phyloP scores from a whole-genome alignment of 2,329 filamentous ascomycete genomes.

The Colletotrichum sp. region DNA sequence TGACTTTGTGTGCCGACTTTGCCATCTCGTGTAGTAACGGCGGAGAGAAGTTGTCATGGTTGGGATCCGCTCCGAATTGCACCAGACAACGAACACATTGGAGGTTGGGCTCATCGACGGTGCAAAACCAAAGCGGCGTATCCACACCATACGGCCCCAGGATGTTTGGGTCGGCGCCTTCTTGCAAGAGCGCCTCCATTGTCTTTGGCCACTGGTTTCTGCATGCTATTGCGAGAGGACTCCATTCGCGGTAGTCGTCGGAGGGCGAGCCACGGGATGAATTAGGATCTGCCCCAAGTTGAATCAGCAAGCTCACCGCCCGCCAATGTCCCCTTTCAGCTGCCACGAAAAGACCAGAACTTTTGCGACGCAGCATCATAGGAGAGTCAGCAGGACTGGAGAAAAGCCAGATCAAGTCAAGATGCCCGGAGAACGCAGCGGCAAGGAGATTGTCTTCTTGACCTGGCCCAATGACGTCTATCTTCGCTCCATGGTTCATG shows the following conservation, averaged over 20 bases:
- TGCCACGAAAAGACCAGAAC: neutral
- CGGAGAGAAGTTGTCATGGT: neutral
- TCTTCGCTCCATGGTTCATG: neutral
- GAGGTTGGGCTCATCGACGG: neutral
- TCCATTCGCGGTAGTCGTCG: neutral
- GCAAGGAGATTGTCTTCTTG: neutral
- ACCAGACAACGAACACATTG: neutral
- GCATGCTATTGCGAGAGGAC: neutral
- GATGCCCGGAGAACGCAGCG: neutral
- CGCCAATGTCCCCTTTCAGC: neutral
- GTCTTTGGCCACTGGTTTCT: neutral
- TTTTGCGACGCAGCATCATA: fast-evolving
- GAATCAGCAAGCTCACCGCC: neutral
- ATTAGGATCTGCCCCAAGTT: neutral
- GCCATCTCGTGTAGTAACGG: neutral
- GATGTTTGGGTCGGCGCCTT: neutral
- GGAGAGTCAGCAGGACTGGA: fast-evolving
- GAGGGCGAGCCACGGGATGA: neutral
- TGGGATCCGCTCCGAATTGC: neutral
- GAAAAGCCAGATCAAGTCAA: neutral
- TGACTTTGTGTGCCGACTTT: neutral
- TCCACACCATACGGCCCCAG: neutral
- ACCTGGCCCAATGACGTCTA: fast-evolving
- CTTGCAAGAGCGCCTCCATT: neutral
- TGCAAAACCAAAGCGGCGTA: neutral